Conservation (phyloP, 2,329 filamentous ascomycete species). For the Penicillium sp. region DNA sequence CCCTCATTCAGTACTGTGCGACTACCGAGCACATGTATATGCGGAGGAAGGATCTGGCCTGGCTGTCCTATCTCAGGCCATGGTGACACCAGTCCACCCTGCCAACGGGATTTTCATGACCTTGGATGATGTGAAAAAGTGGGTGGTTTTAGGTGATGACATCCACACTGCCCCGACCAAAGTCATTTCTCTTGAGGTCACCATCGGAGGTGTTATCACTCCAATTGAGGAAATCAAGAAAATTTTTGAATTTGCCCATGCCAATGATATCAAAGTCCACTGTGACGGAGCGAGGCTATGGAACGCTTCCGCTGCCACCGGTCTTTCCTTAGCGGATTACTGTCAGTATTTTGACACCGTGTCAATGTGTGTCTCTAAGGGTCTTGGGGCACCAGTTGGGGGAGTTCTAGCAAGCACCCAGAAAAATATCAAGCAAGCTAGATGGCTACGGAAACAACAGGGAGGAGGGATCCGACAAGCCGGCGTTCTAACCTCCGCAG, state of each 20-base stretch:
- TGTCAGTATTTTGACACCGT: conserved; percentile 69
- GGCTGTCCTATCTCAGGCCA: conserved; percentile 38
- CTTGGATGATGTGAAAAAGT: conserved; percentile 36
- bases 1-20: conserved; percentile 38
- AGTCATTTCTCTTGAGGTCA: conserved; percentile 22
- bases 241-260: conserved; percentile 60
- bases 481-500: conserved; percentile 71
- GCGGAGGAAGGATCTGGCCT: conserved; percentile 35
- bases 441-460: conserved; percentile 73
- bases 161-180: conserved; percentile 36
- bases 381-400: conserved; percentile 74
- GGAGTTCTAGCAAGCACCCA: conserved; percentile 65
- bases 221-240: conserved; percentile 21
- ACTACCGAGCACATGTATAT: conserved; percentile 42
- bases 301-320: conserved; percentile 71
- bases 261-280: conserved; percentile 67
- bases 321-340: conserved; percentile 61
- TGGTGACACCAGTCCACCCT: conserved; percentile 33
- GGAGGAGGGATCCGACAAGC: conserved; percentile 76
- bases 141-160: conserved; percentile 32
- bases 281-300: conserved; percentile 76
- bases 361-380: conserved; percentile 75
- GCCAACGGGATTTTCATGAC: conserved; percentile 41
- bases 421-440: conserved; percentile 61
- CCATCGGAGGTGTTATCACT: conserved; percentile 20